Evolutionary conservation across 2,329 filamentous ascomycete genomes (phyloP), one percentile per base, ranked within the genome.

Genomic region (Sporothrix dimorphospora): DNA sequence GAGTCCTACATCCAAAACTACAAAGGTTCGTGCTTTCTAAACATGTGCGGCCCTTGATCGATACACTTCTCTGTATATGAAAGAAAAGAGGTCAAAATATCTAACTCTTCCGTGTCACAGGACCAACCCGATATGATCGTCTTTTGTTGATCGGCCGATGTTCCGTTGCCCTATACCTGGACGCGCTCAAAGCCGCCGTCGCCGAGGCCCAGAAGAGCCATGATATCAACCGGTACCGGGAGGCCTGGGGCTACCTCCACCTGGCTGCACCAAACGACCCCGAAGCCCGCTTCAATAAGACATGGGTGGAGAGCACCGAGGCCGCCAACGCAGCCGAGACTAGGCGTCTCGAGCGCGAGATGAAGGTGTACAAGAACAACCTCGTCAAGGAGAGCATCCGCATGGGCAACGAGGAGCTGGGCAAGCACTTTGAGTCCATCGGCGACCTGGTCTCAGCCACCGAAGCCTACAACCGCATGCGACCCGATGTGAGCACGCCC

Each of bases 351-450:
- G 94, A 98, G 79, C 84, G 87, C 19, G 94, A 98, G 81, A 85
- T 99, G 24, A 94, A 94, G 80, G 91, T 91, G 1, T 98, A 98
- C 81, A 97, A 96, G 82, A 97, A 98, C 79, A 99, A 98, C 78
- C 83, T 98, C 57, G 94, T 99, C 77, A 97, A 98, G 80, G 96
- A 99, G 83, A 98, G 94, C 83, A 97, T 98, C 78, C 67, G 70
- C 38, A 98, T 98, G 90, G 95, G 94, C 59, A 92, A 98, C 77
- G 94, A 98, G 80, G 96, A 98, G 77, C 85, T 98, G 5, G 96
- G 94, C 55, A 90, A 89, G 74, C 94, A 97, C 81, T 91, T 92
- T 74, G 93, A 97, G 81, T 86, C 85, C 49, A 93, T 89, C 19
- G 95, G 96, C 71, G 91, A 94, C 72, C 87, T 95, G 9, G 81